Evolutionary conservation across 345 rosid genomes (phyloP).

Genomic region (Eutrema yunnanense): DNA sequence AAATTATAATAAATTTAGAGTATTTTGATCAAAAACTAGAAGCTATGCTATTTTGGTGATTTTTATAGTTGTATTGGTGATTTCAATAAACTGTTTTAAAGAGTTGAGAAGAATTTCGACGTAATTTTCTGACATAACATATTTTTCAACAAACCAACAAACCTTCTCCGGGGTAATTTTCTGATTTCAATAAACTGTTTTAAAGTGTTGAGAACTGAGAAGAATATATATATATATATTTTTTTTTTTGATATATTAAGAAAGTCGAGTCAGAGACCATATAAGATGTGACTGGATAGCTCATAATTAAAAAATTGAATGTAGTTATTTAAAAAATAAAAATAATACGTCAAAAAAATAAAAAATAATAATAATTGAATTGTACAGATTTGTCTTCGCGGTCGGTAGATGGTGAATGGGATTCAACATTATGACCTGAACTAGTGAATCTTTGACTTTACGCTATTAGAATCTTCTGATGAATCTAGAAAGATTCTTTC

Average conservation of each 20-base stretch:
- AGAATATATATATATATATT: too few relatives aligned
- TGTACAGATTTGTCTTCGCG: background rate
- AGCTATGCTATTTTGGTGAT: background rate
- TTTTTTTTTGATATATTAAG: background rate
- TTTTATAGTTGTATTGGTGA: background rate
- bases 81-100: background rate
- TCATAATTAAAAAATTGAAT: background rate
- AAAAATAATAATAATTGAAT: background rate
- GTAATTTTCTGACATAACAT: too few relatives aligned
- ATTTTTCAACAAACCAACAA: too few relatives aligned
- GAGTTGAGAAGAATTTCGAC: background rate
- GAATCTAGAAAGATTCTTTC: background rate
- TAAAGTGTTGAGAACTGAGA: too few relatives aligned
- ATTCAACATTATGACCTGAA: constrained; percentile 4
- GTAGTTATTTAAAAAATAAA: background rate
- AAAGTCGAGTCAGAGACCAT: constrained; percentile 17
- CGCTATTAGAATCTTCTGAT: constrained; percentile 9
- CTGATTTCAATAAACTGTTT: background rate
- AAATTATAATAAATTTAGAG: background rate
- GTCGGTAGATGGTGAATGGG: constrained; percentile 25
- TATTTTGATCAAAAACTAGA: background rate
- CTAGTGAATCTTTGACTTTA: constrained; percentile 27
- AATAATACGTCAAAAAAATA: too few relatives aligned
- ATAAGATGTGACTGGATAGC: constrained; percentile 7
- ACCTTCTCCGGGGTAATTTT: background rate